Percentiles rank a stretch among this genome's conserved stretches.
Conservation (phyloP, 1,139 yeast genomes). For the Scheffersomyces titani region DNA sequence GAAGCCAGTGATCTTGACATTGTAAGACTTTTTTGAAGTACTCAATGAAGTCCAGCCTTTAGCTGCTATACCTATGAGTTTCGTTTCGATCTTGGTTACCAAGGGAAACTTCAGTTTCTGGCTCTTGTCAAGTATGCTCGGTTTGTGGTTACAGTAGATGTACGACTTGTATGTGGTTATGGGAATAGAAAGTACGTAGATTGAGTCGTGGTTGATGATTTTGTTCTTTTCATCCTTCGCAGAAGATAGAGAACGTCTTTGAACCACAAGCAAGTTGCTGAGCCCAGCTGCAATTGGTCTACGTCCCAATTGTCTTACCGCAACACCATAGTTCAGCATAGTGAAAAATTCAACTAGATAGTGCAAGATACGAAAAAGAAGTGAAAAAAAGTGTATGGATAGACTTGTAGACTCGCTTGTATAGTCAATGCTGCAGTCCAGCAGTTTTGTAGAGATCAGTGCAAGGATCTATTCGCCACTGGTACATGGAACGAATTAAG, state of each 20-base stretch:
- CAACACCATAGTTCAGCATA: not conserved
- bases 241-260: not conserved
- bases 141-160: conserved; percentile 60
- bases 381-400: not conserved
- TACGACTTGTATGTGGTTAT: conserved; percentile 57
- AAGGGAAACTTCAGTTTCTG: conserved; percentile 33
- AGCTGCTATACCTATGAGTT: conserved; percentile 35
- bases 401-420: not conserved
- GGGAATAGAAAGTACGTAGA: conserved; percentile 60
- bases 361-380: not conserved
- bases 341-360: not conserved
- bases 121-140: conserved; percentile 25
- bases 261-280: not conserved
- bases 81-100: conserved; percentile 39
- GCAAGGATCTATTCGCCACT: not conserved
- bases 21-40: conserved; percentile 37
- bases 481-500: not conserved
- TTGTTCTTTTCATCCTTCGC: not conserved
- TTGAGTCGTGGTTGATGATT: conserved; percentile 22
- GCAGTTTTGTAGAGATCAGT: not conserved
- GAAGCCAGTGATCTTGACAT: conserved; percentile 37
- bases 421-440: not conserved
- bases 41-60: conserved; percentile 50
- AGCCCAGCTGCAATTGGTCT: not conserved
- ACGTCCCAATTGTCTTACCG: not conserved